Conservation (phyloP, 2,329 filamentous ascomycete genomes). For the Metarhizium anisopliae region DNA sequence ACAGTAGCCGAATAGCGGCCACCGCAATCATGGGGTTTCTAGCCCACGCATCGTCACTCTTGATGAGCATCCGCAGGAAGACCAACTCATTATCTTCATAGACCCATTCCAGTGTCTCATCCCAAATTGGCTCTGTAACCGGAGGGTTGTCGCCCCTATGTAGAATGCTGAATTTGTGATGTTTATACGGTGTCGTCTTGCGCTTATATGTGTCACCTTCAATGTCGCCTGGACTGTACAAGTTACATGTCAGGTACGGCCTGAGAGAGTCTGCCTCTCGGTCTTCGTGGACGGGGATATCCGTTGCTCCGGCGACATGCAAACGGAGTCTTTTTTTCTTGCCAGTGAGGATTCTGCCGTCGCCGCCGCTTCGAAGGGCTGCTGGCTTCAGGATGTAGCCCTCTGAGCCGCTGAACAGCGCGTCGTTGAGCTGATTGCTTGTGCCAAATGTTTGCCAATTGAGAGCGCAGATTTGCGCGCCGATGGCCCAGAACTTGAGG, state of each 20-base stretch:
- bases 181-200: conserved; percentile 53
- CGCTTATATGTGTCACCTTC: conserved; percentile 44
- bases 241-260: conserved; percentile 57
- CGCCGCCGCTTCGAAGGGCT: conserved; percentile 46
- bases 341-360: conserved; percentile 36
- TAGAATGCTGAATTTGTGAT: conserved; percentile 46
- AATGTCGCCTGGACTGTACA: conserved; percentile 48
- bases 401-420: conserved; percentile 54
- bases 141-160: conserved; percentile 50
- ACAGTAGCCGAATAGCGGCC: conserved; percentile 49
- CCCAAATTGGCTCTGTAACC: conserved; percentile 54
- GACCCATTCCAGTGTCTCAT: conserved; percentile 58
- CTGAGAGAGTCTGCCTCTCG: conserved; percentile 44
- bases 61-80: conserved; percentile 56
- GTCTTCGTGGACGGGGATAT: conserved; percentile 45
- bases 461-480: conserved; percentile 60
- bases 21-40: conserved; percentile 55
- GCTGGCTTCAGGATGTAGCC: conserved; percentile 59
- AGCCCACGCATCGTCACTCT: conserved; percentile 55
- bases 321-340: conserved; percentile 43
- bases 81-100: conserved; percentile 58
- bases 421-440: conserved; percentile 59
- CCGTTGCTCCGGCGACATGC: conserved; percentile 53
- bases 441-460: conserved; percentile 63
- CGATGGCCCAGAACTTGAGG: conserved; percentile 56